These are phyloP conservation scores for Talaromyces sp. DNA, from an alignment of 2,329 filamentous ascomycete species.

Conservation along the genomic window DNA sequence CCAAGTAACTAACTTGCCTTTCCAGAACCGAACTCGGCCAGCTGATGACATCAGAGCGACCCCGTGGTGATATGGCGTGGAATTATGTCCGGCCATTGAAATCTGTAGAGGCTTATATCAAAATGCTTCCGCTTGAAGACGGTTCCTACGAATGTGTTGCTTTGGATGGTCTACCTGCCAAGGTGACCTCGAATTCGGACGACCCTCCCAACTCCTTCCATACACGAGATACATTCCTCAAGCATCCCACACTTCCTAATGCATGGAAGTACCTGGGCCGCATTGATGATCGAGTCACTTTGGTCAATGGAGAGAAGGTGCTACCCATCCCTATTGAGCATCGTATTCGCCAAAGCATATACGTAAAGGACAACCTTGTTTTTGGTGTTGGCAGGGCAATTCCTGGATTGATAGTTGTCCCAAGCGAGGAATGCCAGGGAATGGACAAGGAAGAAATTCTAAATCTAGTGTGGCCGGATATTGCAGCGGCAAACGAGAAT, in stretches of 20 bases:
- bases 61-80: not conserved
- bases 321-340: constrained; percentile 17
- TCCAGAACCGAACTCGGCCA: not conserved
- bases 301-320: constrained; percentile 22
- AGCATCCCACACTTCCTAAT: not conserved
- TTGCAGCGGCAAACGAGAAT: not conserved
- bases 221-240: constrained; percentile 2
- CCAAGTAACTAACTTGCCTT: not conserved
- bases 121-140: not conserved
- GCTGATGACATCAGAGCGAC: not conserved
- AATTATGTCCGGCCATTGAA: not conserved
- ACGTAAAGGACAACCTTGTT: not conserved
- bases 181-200: not conserved
- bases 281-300: constrained; percentile 14
- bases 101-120: not conserved
- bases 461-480: not conserved
- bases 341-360: not conserved
- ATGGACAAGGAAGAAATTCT: not conserved
- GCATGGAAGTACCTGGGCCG: constrained; percentile 17
- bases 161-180: not conserved
- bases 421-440: not conserved
- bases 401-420: not conserved
- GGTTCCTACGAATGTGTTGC: not conserved
- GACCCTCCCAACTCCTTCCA: constrained; percentile 3
- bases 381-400: not conserved